Conservation (phyloP, 345 rosid genomes). For the Syzygium oleosum region DNA sequence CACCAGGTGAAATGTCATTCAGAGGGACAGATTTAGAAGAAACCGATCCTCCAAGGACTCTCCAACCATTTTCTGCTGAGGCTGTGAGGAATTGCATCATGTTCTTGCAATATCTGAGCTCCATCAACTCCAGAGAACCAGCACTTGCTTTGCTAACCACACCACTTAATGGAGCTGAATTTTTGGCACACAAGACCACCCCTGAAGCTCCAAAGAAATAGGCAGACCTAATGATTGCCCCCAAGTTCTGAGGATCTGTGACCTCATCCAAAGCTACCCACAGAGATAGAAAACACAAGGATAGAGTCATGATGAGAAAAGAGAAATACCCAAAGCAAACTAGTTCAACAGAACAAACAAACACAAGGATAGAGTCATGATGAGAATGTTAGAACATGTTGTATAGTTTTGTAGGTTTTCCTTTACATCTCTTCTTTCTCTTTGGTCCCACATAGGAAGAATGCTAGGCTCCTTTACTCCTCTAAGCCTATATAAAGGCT, state of each 20-base stretch:
- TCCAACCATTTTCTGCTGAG: conserved; percentile 93
- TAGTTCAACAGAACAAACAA: too few relatives aligned
- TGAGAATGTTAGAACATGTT: too few relatives aligned
- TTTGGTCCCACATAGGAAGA: too few relatives aligned
- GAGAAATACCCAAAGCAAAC: too few relatives aligned
- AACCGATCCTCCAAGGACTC: conserved; percentile 86
- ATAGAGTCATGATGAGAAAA: too few relatives aligned
- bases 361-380: too few relatives aligned
- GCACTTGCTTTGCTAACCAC: conserved; percentile 99
- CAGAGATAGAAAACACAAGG: too few relatives aligned
- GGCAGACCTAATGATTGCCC: conserved; percentile 91
- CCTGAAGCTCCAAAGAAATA: conserved; percentile 96
- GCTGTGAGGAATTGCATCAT: conserved; percentile 92
- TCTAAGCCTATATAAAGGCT: too few relatives aligned
- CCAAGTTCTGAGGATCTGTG: conserved; percentile 90
- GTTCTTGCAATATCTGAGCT: conserved; percentile 89
- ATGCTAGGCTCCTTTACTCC: too few relatives aligned
- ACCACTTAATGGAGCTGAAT: conserved; percentile 90
- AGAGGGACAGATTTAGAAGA: conserved; percentile 63
- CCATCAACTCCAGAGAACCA: conserved; percentile 88
- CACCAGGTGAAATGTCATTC: conserved; percentile 50
- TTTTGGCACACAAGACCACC: conserved; percentile 80
- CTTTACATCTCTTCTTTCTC: too few relatives aligned
- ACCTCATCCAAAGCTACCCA: conserved; percentile 97
- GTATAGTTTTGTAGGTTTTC: too few relatives aligned